These are phyloP conservation scores for Harringtonia lauricola DNA, from an alignment of 2,329 filamentous ascomycete genomes.

Conservation along the genomic window DNA sequence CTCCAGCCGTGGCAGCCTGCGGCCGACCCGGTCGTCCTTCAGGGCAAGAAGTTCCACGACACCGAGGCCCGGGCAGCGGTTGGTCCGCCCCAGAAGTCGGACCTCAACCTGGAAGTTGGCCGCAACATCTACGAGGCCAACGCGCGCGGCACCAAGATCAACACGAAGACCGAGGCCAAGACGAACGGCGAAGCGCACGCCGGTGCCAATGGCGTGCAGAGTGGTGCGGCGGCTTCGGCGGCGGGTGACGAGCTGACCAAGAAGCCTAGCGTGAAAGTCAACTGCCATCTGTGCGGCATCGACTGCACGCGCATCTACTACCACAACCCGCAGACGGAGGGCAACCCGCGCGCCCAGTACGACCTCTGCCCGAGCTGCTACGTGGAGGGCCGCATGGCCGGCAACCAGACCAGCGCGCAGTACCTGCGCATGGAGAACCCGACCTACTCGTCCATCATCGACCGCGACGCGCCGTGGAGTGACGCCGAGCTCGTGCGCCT, in stretches of 20 bases:
- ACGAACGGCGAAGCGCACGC: slow-evolving; percentile 60
- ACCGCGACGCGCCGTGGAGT: slow-evolving; percentile 81
- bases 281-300: slow-evolving; percentile 85
- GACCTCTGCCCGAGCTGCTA: slow-evolving; percentile 90
- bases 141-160: slow-evolving; percentile 64
- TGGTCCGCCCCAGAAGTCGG: slow-evolving; percentile 57
- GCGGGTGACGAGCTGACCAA: slow-evolving; percentile 52
- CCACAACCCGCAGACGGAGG: slow-evolving; percentile 43
- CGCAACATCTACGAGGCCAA: slow-evolving; percentile 93
- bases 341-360: slow-evolving; percentile 61
- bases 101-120: slow-evolving; percentile 84
- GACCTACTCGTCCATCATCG: slow-evolving; percentile 65
- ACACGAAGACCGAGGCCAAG: slow-evolving; percentile 52
- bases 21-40: slow-evolving; percentile 56
- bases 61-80: slow-evolving; percentile 67
- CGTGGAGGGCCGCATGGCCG: slow-evolving; percentile 71
- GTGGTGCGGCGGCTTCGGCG: slow-evolving; percentile 14
- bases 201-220: slow-evolving; percentile 49
- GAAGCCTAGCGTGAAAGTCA: slow-evolving; percentile 54
- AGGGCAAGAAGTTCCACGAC: slow-evolving; percentile 48
- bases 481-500: slow-evolving; percentile 83
- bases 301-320: slow-evolving; percentile 66
- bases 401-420: slow-evolving; percentile 65
- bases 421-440: slow-evolving; percentile 86
- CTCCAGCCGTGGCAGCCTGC: slow-evolving; percentile 92